A percentile compares a stretch with the other conserved stretches of the same genome.
phyloP scores from a whole-genome alignment of 1,139 yeast species.

The Hyphopichia khmerensis region DNA sequence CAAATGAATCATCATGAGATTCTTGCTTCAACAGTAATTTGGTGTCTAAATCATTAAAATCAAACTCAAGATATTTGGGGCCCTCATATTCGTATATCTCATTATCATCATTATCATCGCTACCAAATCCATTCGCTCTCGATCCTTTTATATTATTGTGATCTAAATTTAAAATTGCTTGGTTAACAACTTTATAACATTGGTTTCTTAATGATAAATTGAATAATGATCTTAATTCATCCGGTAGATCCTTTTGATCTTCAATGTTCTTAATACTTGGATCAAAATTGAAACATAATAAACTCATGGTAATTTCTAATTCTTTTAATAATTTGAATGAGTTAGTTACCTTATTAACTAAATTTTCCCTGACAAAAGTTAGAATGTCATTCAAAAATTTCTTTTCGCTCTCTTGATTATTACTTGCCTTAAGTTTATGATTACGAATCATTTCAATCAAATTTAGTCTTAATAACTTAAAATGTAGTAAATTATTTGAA shows the following conservation, averaged over 20 bases:
- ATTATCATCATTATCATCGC: conserved; percentile 11
- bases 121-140: not conserved
- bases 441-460: conserved; percentile 62
- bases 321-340: conserved; percentile 55
- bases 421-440: conserved; percentile 32
- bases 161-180: conserved; percentile 37
- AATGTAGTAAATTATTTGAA: conserved; percentile 56
- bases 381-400: conserved; percentile 56
- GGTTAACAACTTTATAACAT: conserved; percentile 60
- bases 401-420: conserved; percentile 29
- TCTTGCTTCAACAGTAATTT: conserved; percentile 2
- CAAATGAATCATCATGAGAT: conserved; percentile 8
- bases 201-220: conserved; percentile 55
- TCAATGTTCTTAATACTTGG: conserved; percentile 29
- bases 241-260: conserved; percentile 50
- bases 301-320: conserved; percentile 69
- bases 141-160: conserved; percentile 5
- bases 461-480: conserved; percentile 58
- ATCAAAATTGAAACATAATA: conserved; percentile 54
- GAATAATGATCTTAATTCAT: conserved; percentile 48
- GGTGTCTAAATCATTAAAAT: conserved; percentile 10
- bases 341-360: conserved; percentile 57
- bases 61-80: conserved; percentile 17
- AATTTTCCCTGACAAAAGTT: conserved; percentile 58
- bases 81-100: conserved; percentile 17